Conservation (phyloP, 2,329 filamentous ascomycete genomes). For the Colletotrichum costaricense region DNA sequence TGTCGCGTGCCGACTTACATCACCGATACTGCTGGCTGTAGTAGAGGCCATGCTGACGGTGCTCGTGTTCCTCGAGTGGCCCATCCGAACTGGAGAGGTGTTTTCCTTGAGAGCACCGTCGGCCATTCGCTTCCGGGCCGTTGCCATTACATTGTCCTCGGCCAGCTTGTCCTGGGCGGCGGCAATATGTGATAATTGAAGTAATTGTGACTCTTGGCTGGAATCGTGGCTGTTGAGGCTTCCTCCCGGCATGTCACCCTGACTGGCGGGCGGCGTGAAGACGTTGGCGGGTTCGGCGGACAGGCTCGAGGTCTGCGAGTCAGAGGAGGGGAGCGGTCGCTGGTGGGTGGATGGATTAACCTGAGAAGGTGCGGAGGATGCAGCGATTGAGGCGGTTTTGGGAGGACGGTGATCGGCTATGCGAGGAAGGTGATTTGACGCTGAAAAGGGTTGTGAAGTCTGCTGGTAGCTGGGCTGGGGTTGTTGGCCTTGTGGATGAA, state of each 20-base stretch:
- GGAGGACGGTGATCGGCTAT: slow-evolving; percentile 34
- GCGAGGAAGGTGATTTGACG: background rate
- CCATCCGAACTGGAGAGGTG: slow-evolving; percentile 60
- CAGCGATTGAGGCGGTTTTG: slow-evolving; percentile 38
- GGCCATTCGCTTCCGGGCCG: slow-evolving; percentile 78
- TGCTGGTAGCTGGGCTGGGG: background rate
- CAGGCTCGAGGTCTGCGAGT: slow-evolving; percentile 43
- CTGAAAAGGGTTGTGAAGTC: background rate
- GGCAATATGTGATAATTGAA: slow-evolving; percentile 68
- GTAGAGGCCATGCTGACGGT: slow-evolving; percentile 71
- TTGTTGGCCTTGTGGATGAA: background rate
- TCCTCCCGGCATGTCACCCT: slow-evolving; percentile 37
- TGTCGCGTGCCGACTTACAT: slow-evolving; percentile 64
- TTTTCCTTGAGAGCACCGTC: slow-evolving; percentile 77
- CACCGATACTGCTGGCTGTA: slow-evolving; percentile 77
- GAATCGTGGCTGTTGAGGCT: slow-evolving; percentile 52
- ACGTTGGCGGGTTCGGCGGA: slow-evolving; percentile 42
- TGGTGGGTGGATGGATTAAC: slow-evolving; percentile 17
- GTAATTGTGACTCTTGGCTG: slow-evolving; percentile 67
- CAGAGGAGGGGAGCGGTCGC: slow-evolving; percentile 38
- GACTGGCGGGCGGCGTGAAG: slow-evolving; percentile 43
- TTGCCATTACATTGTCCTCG: slow-evolving; percentile 44
- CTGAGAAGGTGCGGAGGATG: slow-evolving; percentile 37
- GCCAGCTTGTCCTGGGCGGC: slow-evolving; percentile 63
- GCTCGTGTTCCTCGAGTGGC: slow-evolving; percentile 79